Percentiles rank a stretch among this genome's conserved stretches.
Conservation (phyloP, 495 filamentous ascomycete genomes). For the Penicillium chermesinum region DNA sequence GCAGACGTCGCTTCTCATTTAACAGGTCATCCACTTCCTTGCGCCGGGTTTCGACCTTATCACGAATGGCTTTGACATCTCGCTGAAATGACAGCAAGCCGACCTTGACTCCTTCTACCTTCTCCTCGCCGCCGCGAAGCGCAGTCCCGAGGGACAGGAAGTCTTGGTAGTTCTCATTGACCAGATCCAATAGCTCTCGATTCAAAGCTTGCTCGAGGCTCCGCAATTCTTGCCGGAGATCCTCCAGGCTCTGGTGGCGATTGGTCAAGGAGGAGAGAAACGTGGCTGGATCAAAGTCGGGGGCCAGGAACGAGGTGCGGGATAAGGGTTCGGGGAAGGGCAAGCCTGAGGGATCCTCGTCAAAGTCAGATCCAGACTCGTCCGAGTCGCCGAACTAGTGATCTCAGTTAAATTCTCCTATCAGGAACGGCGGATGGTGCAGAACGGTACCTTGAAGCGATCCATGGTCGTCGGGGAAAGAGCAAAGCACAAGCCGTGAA, state of each 20-base stretch:
- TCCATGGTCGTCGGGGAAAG: constrained; percentile 18
- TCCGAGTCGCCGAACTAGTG: constrained; percentile 48
- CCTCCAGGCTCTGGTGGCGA: constrained; percentile 92
- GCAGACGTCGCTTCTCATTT: constrained; percentile 48
- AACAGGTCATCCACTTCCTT: constrained; percentile 51
- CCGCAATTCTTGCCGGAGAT: constrained; percentile 80
- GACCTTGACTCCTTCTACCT: constrained; percentile 84
- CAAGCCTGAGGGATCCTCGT: constrained; percentile 61
- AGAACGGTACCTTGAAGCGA: constrained; percentile 19
- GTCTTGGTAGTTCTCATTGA: constrained; percentile 89
- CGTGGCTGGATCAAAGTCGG: constrained; percentile 69
- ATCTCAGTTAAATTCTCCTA: not conserved
- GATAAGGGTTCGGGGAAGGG: constrained; percentile 81
- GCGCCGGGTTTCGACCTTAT: constrained; percentile 48
- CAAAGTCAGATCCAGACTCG: constrained; percentile 49
- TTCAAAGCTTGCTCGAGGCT: constrained; percentile 67
- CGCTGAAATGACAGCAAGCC: constrained; percentile 78
- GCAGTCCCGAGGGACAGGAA: constrained; percentile 79
- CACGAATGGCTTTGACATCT: constrained; percentile 60
- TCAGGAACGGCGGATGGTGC: not conserved
- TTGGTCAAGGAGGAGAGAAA: constrained; percentile 81
- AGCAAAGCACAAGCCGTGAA: constrained; percentile 4
- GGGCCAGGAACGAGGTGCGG: constrained; percentile 70
- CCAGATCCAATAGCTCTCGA: constrained; percentile 83
- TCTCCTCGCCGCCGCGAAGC: constrained; percentile 83